Evolutionary conservation across 2,329 filamentous ascomycete genomes (phyloP), one percentile per base, ranked within the genome.

Genomic region (Anthostomella pinea): DNA sequence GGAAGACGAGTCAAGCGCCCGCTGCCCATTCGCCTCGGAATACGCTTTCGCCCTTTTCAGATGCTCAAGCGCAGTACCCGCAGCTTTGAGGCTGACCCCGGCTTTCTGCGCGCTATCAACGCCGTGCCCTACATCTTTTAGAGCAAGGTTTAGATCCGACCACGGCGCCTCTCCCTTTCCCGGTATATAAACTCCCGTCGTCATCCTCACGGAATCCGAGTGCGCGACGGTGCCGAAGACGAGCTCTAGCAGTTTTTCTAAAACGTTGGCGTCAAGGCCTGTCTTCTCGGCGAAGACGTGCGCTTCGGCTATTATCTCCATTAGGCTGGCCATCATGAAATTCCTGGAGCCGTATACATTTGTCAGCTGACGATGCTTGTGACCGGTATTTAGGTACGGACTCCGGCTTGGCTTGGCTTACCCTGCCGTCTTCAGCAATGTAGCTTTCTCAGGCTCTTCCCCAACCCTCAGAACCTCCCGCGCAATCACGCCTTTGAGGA

Each of bases 41-140:
- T 59, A 69, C 1, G 23, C 30, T 18, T 60, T 68, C 0, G 72
- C 72, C 38, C 68, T 60, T 18, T 57, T 45, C 25, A 75, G 49
- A 41, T 72, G 65, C 11, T 53, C 56, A 18, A 74, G 47, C 5
- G 63, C 68, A 16, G 69, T 49, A 35, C 72, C 64, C 0, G 60
- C 69, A 14, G 70, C 60, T 29, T 63, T 54, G 11, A 75, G 43
- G 13, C 45, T 58, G 15, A 65, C 46, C 0, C 68, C 69, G 0
- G 53, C 54, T 2, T 62, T 57, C 30, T 57, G 54, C 2, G 70
- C 73, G 18, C 65, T 61, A 5, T 54, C 53, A 9, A 75, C 62
- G 0, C 69, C 72, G 46, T 74, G 68, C 0, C 66, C 63, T 0
- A 75, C 71, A 45, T 77, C 73, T 39, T 77, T 75, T 6, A 76